Base-by-base conservation (phyloP, 2,329 filamentous ascomycete species). In the Plectosphaerella plurivora region DNA sequence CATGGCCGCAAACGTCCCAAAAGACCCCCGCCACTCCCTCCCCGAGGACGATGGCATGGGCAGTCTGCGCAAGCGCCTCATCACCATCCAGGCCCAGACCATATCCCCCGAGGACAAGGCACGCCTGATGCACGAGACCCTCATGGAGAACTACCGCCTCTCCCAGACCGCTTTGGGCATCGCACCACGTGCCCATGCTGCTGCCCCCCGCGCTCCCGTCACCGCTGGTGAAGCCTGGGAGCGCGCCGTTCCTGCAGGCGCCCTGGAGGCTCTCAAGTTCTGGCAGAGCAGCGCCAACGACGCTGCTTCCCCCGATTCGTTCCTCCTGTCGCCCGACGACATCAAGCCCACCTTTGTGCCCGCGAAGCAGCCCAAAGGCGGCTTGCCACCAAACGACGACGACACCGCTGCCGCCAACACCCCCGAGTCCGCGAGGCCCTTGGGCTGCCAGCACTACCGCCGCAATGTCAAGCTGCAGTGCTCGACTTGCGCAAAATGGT, bases 381-480 rank as follows among this genome's bases (percentile, higher is more conserved):
- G n/a, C 16, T 5, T 18, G 5, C 16, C 16, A 5, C 41, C 18
- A 10, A 20, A 69, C 33, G 68, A 70, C 22, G 59, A 64, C 15
- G 57, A 53, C 20, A 45, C 49, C 46, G 54, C 53, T 46, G 54
- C 53, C 45, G 28, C 28, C 28, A 33, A 33, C 11, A 8, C 28
- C 28, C 9, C 28, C 2, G 58, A 44, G 12, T 51, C 54, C 16
- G 71, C 74, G 20, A 74, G 71, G 3, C 73, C 77, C 28, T 72
- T 97, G 5, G 94, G 94, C 1, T 99, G 94, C 67, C 78, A 87
- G 61, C 94, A 99, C 70, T 99, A 99, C 68, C 90, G 89, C 64
- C 85, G 94, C 57, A 97, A 97, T 61, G 91, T 99, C 61, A 97
- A 97, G 69, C 75, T 97, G 35, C 92, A 99, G 71, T 99, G 94